phyloP scores from a whole-genome alignment of 2,329 filamentous ascomycete genomes.

The Cercospora sesami region DNA sequence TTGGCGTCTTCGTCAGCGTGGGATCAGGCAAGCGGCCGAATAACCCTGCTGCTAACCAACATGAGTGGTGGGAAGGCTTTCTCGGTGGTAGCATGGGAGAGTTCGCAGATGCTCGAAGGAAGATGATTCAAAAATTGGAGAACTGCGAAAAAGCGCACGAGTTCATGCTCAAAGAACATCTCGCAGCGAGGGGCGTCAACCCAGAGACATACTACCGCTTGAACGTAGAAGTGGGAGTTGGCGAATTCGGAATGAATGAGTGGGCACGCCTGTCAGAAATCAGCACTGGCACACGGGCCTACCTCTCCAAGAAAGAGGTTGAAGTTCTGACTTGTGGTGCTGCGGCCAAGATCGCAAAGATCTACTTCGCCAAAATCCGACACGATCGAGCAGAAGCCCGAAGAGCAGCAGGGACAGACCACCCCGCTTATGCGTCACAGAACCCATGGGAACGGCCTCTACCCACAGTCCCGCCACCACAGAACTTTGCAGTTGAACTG shows the following conservation, averaged over 20 bases:
- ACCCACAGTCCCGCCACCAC: conserved; percentile 41
- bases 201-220: conserved; percentile 90
- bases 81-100: conserved; percentile 65
- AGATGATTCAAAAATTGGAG: conserved; percentile 88
- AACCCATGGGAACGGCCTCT: conserved; percentile 36
- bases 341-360: conserved; percentile 78
- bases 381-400: conserved; percentile 55
- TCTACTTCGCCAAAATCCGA: conserved; percentile 72
- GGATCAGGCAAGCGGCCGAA: conserved; percentile 86
- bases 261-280: conserved; percentile 94
- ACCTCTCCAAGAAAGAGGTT: conserved; percentile 71
- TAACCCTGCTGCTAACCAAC: conserved; percentile 65
- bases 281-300: conserved; percentile 84
- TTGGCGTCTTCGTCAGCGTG: conserved; percentile 88
- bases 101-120: conserved; percentile 84
- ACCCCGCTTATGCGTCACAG: conserved; percentile 27
- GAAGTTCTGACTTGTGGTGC: conserved; percentile 75
- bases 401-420: conserved; percentile 35
- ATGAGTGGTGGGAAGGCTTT: conserved; percentile 92
- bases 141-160: conserved; percentile 90
- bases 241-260: conserved; percentile 98
- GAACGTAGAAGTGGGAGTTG: conserved; percentile 95
- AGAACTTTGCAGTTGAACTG: conserved; percentile 41
- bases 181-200: conserved; percentile 72
- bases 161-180: conserved; percentile 76